Percentiles rank a stretch among this genome's conserved stretches.
These are phyloP conservation scores for Trichoderma breve DNA, from an alignment of 2,329 filamentous ascomycete genomes.

Conservation along the genomic window DNA sequence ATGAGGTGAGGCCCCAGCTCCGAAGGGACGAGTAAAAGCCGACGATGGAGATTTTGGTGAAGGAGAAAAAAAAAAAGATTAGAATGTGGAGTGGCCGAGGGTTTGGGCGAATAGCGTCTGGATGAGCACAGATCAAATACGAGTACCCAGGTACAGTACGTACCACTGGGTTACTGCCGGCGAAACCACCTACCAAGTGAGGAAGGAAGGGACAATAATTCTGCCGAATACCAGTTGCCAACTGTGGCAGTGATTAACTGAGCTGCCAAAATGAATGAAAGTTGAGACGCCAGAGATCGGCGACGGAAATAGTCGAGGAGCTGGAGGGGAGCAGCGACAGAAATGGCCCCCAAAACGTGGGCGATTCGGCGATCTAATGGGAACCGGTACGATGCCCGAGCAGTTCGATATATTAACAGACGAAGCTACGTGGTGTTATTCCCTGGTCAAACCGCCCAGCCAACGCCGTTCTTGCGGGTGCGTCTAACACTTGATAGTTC, in stretches of 20 bases:
- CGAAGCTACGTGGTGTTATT: neutral
- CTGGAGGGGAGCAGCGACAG: neutral
- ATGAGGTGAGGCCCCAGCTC: neutral
- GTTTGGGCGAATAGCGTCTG: neutral
- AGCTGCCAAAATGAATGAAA: neutral
- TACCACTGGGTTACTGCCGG: neutral
- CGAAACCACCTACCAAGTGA: neutral
- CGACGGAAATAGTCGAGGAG: neutral
- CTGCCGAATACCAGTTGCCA: neutral
- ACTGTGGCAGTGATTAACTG: neutral
- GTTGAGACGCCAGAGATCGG: neutral
- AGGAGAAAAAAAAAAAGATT: neutral
- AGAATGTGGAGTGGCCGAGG: neutral
- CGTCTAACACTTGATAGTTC: no score
- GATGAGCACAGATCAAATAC: neutral
- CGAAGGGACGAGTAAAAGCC: neutral
- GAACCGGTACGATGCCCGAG: neutral
- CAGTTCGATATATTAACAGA: neutral
- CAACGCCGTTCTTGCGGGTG: neutral
- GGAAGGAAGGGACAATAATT: constrained; percentile 2
- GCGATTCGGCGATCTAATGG: neutral
- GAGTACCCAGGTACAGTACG: neutral
- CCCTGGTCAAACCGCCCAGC: neutral
- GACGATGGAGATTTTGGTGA: neutral
- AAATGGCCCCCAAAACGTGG: neutral